Percentiles rank a stretch among this genome's conserved stretches.
Evolutionary conservation across 1,139 yeast species (phyloP).

Genomic region (Blastobotrys proliferans): DNA sequence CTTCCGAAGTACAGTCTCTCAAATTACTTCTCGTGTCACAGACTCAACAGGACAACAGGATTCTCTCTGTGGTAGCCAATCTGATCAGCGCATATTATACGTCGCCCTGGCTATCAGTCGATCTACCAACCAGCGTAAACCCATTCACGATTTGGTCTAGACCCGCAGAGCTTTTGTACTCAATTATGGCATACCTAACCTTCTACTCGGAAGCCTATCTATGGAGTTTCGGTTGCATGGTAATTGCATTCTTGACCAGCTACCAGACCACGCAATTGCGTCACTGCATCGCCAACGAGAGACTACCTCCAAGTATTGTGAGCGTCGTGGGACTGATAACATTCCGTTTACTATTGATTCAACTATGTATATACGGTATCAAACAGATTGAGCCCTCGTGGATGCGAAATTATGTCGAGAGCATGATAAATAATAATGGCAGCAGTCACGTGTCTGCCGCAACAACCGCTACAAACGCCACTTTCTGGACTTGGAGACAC

Average conservation of each 20-base stretch:
- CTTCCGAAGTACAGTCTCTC: neutral
- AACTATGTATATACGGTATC: neutral
- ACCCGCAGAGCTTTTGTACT: slow-evolving; percentile 7
- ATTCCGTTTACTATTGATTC: neutral
- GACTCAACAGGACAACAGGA: neutral
- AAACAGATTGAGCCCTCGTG: neutral
- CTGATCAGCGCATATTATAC: neutral
- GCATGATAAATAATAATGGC: no score
- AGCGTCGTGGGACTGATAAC: neutral
- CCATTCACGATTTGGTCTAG: slow-evolving; percentile 1
- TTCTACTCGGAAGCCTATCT: neutral
- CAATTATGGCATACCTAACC: neutral
- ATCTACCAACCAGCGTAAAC: slow-evolving; percentile 6
- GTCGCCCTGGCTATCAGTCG: slow-evolving; percentile 3
- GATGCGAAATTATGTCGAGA: no score
- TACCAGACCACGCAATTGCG: slow-evolving; percentile 7
- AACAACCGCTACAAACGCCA: no score
- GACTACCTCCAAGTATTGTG: neutral
- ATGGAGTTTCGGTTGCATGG: neutral
- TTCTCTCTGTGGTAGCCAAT: neutral
- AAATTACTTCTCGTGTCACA: neutral
- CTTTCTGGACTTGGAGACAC: no score
- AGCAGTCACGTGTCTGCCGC: no score
- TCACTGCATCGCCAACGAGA: neutral
- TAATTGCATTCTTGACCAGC: neutral